Conservation (phyloP, 208 protist species). For the Acanthamoeba royreba region DNA sequence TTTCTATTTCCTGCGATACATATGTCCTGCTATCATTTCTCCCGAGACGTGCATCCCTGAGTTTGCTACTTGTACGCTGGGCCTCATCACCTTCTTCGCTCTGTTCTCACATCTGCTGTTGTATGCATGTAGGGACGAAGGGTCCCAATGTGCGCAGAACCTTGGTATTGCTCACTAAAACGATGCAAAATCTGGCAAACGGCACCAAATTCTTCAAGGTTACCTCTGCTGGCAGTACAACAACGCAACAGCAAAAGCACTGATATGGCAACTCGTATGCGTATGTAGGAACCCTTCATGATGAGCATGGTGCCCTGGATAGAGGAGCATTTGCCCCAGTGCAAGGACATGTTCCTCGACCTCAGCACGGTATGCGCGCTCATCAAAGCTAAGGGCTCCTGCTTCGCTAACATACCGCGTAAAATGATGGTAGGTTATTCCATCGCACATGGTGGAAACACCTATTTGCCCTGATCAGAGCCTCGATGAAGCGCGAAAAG, state of each 20-base stretch:
- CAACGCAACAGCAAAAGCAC: not conserved
- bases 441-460: not conserved
- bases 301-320: conserved; percentile 35
- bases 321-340: not conserved
- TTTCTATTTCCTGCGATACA: not conserved
- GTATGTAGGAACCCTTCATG: not conserved
- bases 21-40: not conserved
- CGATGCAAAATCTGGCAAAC: not conserved
- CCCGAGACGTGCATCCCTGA: not conserved
- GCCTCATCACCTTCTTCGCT: not conserved
- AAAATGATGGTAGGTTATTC: not conserved
- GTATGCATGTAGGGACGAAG: not conserved
- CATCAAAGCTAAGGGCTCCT: not conserved
- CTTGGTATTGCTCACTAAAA: not conserved
- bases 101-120: not conserved
- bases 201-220: conserved; percentile 3
- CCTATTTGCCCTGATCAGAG: not conserved
- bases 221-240: not conserved
- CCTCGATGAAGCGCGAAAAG: not conserved
- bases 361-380: not conserved
- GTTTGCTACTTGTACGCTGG: not conserved
- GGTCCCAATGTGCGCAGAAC: not conserved
- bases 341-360: not conserved
- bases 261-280: not conserved
- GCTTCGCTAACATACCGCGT: not conserved